phyloP scores from a whole-genome alignment of 257 asterid species.

The Oldenlandia corymbosa region DNA sequence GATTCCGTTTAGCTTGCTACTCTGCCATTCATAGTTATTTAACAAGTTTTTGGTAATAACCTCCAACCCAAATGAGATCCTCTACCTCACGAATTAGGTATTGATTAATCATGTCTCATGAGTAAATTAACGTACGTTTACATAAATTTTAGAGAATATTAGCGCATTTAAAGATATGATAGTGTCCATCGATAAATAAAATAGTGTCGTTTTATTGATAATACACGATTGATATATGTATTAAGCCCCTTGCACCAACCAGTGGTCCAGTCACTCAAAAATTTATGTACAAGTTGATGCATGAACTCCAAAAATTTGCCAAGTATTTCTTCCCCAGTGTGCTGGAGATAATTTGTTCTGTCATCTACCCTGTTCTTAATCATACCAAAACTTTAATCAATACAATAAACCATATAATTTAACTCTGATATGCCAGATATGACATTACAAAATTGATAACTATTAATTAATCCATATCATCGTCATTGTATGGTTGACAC shows the following conservation, averaged over 20 bases:
- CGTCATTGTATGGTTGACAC: neutral
- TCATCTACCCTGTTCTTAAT: neutral
- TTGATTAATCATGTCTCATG: no score
- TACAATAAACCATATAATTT: neutral
- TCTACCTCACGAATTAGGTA: no score
- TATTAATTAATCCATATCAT: constrained; percentile 6
- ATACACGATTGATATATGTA: no score
- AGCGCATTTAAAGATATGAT: no score
- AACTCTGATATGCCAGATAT: constrained; percentile 4
- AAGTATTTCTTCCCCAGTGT: constrained; percentile 6
- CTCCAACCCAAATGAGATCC: no score
- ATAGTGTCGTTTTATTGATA: neutral
- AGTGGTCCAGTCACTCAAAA: neutral
- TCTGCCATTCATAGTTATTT: neutral
- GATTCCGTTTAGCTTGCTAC: no score
- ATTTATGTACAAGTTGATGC: neutral
- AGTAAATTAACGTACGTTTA: no score
- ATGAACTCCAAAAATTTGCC: neutral
- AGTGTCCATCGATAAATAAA: no score
- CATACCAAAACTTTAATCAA: neutral
- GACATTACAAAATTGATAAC: constrained; percentile 12
- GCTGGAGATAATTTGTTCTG: constrained; percentile 9
- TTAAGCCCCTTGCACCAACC: neutral
- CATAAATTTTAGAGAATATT: no score
- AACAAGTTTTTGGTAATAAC: neutral